Base-by-base conservation (phyloP, 176 grass and related monocot genomes). In the Tillandsia fasciculata region DNA sequence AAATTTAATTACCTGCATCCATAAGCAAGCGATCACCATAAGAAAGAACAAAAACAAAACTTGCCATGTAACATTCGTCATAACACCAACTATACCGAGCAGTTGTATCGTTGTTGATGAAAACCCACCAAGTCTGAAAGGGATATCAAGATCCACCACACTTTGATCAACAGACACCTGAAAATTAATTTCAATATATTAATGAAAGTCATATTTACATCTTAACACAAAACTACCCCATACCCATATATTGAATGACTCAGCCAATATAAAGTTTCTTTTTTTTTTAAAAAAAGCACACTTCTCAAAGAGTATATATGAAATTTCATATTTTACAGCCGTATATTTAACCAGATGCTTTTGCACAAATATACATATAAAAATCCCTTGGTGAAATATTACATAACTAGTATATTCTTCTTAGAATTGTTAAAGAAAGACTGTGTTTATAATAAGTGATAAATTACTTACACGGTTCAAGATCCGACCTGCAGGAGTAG, bases 131-230 rank as follows among this genome's bases (percentile, higher is more conserved):
- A 99, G 89, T 51, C 94, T 87, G 74, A 99, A 99, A 59, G 94
- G 84, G 72, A 99, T 99, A 72, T 99, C 94, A 53, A 91, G 86
- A 75, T 99, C 94, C 81, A 99, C 89, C 52, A 99, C 84, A 80
- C 84, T 93, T 87, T 99, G 94, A 69, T 99, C 94, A 77, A 99
- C 82, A 81, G 94, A 99, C 63, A 99, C 94, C 94, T 99, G 86
- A 70, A 76, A 86, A 82, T 56, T 64, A 66, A 72, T 15, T 77
- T 81, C 15, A 73, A 57, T 69, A 54, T 50, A 77, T 63, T 52
- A 27, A 26, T 65, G 68, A 26, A 15, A 68, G 59, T 50, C 26
- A 76, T 51, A 68, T 76, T 14, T 8, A 48, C 8, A 61, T 61
- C n/a, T 2, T 14, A n/a, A 20, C 56, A 61, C 33, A 42, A 42